A percentile compares a stretch with the other conserved stretches of the same genome.
Conservation (phyloP, 768 basidiomycete species). For the Candolleomyces aberdarensis region DNA sequence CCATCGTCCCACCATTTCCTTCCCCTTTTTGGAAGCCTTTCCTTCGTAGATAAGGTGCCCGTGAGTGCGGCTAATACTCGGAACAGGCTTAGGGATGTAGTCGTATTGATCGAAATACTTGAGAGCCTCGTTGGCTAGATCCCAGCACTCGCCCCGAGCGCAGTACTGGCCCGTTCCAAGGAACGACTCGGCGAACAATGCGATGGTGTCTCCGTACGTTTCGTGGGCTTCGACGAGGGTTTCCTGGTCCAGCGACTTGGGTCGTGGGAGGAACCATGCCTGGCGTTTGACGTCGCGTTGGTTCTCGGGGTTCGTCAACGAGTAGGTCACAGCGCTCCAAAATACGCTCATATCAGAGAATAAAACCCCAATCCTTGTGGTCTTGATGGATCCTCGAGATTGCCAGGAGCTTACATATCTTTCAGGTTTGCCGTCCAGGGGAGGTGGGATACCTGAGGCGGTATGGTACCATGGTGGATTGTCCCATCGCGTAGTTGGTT, state of each 20-base stretch:
- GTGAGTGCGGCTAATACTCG: constrained; percentile 48
- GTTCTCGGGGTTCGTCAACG: constrained; percentile 29
- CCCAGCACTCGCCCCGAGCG: constrained; percentile 58
- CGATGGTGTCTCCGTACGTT: constrained; percentile 48
- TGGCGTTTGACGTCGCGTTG: constrained; percentile 26
- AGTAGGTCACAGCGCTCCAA: constrained; percentile 43
- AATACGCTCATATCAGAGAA: constrained; percentile 50
- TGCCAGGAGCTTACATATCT: constrained; percentile 26
- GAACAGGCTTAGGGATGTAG: constrained; percentile 43
- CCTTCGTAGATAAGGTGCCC: constrained; percentile 52
- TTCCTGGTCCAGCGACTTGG: constrained; percentile 28
- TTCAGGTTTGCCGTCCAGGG: constrained; percentile 21
- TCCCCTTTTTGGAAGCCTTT: constrained; percentile 29
- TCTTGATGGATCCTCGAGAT: constrained; percentile 25
- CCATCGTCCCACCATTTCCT: constrained; percentile 39
- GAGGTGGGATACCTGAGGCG: constrained; percentile 25
- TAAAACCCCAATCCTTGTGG: constrained; percentile 33
- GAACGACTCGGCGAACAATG: constrained; percentile 44
- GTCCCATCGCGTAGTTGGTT: constrained; percentile 38
- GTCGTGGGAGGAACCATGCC: constrained; percentile 38
- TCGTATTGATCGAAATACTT: constrained; percentile 38
- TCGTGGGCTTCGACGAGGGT: constrained; percentile 40
- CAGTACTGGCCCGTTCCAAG: constrained; percentile 39
- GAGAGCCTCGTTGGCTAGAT: constrained; percentile 50
- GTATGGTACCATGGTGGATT: constrained; percentile 37